phyloP scores from a whole-genome alignment of 768 basidiomycete species.

The Mycena amicta region DNA sequence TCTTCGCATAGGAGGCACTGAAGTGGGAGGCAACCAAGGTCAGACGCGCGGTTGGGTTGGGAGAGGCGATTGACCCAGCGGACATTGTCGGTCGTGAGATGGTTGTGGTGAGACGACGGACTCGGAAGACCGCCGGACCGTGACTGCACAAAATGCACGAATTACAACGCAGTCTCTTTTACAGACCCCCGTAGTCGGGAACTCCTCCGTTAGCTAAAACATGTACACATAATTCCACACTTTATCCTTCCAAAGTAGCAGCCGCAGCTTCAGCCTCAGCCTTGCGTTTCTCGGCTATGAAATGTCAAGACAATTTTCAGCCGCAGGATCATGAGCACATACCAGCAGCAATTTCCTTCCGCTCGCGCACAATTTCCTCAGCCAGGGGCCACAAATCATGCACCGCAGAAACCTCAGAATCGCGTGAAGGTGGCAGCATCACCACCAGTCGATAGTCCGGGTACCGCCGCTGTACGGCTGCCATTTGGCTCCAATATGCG shows the following conservation, averaged over 20 bases:
- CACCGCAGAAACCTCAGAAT: slow-evolving; percentile 7
- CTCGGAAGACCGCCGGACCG: neutral
- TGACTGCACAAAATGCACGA: no score
- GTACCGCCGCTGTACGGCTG: neutral
- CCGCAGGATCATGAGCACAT: neutral
- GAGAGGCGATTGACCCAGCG: slow-evolving; percentile 16
- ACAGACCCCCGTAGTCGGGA: no score
- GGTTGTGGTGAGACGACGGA: neutral
- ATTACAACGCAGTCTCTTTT: no score
- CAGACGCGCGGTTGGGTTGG: slow-evolving; percentile 6
- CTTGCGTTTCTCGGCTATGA: neutral
- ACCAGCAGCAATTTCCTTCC: slow-evolving; percentile 3
- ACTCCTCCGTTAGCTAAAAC: no score
- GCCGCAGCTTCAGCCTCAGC: neutral
- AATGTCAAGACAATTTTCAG: neutral
- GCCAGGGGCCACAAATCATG: slow-evolving; percentile 19
- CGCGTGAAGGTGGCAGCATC: slow-evolving; percentile 2
- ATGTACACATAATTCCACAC: no score
- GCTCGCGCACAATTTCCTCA: slow-evolving; percentile 14
- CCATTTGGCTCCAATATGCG: slow-evolving; percentile 1
- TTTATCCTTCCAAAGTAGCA: no score
- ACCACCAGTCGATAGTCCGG: slow-evolving; percentile 15
- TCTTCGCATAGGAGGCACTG: neutral
- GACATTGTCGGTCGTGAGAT: slow-evolving; percentile 12
- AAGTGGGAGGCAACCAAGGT: slow-evolving; percentile 12